phyloP scores from a whole-genome alignment of 805 yeast species.

The Spathaspora sp. region DNA sequence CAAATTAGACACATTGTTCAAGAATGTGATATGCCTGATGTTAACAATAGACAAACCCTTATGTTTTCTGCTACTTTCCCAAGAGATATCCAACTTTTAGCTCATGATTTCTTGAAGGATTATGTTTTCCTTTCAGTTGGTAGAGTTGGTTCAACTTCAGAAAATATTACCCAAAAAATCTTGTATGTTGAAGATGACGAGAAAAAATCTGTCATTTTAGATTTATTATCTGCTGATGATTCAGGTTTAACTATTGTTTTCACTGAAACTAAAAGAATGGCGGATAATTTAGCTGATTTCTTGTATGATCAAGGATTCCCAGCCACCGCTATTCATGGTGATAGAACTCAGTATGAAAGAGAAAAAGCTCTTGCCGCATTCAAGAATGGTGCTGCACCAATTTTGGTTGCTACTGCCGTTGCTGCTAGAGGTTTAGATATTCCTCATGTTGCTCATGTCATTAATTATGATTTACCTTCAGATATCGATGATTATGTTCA shows the following conservation, averaged over 20 bases:
- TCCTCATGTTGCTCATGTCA: conserved; percentile 97
- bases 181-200: conserved; percentile 93
- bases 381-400: conserved; percentile 87
- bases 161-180: conserved; percentile 93
- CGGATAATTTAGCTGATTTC: conserved; percentile 91
- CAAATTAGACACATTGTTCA: conserved; percentile 98
- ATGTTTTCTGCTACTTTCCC: conserved; percentile 99
- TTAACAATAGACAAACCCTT: conserved; percentile 87
- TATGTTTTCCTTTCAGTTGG: conserved; percentile 97
- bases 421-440: conserved; percentile 99
- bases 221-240: conserved; percentile 72
- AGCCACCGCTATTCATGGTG: conserved; percentile 99
- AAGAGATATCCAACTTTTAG: conserved; percentile 92
- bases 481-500: conserved; percentile 98
- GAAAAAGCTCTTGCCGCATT: conserved; percentile 95
- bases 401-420: conserved; percentile 98
- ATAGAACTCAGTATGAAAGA: conserved; percentile 96
- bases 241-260: conserved; percentile 88
- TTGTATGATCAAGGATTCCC: conserved; percentile 85
- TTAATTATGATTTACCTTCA: conserved; percentile 94
- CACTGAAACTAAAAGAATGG: conserved; percentile 98
- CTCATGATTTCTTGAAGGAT: conserved; percentile 94
- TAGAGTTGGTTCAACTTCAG: conserved; percentile 98
- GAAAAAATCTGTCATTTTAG: conserved; percentile 84
- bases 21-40: conserved; percentile 96